Evolutionary conservation across 768 basidiomycete genomes (phyloP).

Genomic region (Boletus huronensis): DNA sequence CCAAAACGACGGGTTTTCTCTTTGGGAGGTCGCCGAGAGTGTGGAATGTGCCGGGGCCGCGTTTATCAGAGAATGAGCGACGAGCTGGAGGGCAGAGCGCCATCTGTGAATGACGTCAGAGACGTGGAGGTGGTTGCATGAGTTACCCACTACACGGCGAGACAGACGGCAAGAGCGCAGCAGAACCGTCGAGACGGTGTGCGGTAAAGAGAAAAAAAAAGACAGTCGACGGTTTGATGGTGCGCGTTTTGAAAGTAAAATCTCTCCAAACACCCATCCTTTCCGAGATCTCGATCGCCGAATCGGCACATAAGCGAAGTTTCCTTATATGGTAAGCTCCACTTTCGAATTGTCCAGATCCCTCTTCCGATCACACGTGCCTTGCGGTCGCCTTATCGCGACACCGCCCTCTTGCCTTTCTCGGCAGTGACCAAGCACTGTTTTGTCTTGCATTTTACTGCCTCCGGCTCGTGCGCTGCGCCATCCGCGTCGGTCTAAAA

Average conservation of each 20-base stretch:
- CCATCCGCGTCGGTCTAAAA: too few species aligned
- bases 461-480: background rate
- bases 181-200: background rate
- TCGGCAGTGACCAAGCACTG: background rate
- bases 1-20: conserved; percentile 24
- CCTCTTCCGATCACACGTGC: conserved; percentile 18
- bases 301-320: conserved; percentile 3
- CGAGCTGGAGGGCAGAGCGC: conserved; percentile 1
- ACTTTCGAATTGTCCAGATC: conserved; percentile 22
- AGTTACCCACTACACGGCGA: background rate
- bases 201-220: background rate
- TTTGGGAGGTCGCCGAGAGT: conserved; percentile 46
- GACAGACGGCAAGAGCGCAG: background rate
- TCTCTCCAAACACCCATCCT: background rate
- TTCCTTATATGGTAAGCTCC: conserved; percentile 15
- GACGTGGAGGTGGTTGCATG: background rate
- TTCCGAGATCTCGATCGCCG: conserved; percentile 24
- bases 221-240: background rate
- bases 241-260: conserved; percentile 14
- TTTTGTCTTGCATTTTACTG: background rate
- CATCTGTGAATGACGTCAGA: conserved; percentile 20
- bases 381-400: conserved; percentile 8
- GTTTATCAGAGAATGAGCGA: conserved; percentile 38
- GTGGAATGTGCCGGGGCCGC: conserved; percentile 47
- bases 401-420: background rate